phyloP scores from a whole-genome alignment of 2,329 filamentous ascomycete species.

The Ophidiomyces ophidiicola region DNA sequence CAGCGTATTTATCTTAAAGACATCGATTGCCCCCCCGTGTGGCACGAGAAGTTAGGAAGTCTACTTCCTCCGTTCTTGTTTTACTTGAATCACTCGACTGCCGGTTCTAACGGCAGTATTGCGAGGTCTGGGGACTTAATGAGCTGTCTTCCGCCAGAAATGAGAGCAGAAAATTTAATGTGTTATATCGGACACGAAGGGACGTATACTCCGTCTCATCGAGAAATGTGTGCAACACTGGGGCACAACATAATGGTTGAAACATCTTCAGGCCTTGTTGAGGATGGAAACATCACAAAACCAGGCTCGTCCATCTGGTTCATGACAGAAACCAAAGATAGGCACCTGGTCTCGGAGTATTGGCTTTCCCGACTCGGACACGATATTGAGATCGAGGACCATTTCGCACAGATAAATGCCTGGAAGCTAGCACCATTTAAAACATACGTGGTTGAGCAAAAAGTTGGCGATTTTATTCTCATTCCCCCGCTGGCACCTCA shows the following conservation, averaged over 20 bases:
- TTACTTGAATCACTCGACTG: conserved; percentile 75
- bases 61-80: conserved; percentile 71
- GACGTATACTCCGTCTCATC: conserved; percentile 87
- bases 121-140: conserved; percentile 71
- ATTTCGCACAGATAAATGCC: conserved; percentile 89
- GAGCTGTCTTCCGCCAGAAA: conserved; percentile 73
- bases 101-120: conserved; percentile 44
- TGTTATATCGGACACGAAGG: conserved; percentile 97
- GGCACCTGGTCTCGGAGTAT: conserved; percentile 81
- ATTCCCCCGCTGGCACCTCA: conserved; percentile 88
- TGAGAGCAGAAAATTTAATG: conserved; percentile 95
- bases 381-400: conserved; percentile 91
- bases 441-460: conserved; percentile 86
- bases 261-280: conserved; percentile 52
- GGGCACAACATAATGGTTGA: conserved; percentile 99
- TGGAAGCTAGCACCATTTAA: conserved; percentile 93
- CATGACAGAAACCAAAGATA: conserved; percentile 93
- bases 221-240: conserved; percentile 93
- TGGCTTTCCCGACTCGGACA: conserved; percentile 88
- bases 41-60: conserved; percentile 67
- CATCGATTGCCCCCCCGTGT: conserved; percentile 83
- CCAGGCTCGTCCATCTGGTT: conserved; percentile 93
- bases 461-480: conserved; percentile 79
- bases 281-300: conserved; percentile 57
- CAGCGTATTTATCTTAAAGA: conserved; percentile 94